Evolutionary conservation across 768 basidiomycete genomes (phyloP).

Genomic region (Xanthoconium purpureum): DNA sequence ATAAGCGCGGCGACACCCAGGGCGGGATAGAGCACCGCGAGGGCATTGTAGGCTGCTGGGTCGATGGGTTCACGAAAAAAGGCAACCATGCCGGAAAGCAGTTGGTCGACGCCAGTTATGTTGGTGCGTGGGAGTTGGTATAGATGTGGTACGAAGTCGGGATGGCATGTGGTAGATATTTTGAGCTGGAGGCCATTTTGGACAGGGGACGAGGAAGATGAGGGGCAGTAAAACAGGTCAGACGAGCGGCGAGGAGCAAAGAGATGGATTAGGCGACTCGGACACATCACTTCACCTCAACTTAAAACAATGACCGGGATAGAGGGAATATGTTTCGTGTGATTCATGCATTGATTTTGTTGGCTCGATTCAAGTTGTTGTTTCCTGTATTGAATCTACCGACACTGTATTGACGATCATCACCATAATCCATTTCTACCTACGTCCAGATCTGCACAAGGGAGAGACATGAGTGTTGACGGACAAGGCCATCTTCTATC

Average conservation of each 20-base stretch:
- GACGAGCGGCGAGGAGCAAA: neutral
- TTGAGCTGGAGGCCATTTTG: no score
- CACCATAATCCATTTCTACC: no score
- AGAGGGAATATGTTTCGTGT: no score
- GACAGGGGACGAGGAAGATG: conserved; percentile 11
- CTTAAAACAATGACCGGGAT: no score
- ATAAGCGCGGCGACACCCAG: conserved; percentile 29
- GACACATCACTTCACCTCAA: no score
- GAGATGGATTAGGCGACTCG: neutral
- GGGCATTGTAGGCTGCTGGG: conserved; percentile 9
- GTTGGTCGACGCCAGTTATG: conserved; percentile 2
- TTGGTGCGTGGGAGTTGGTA: conserved; percentile 38
- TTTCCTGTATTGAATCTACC: no score
- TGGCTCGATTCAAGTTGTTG: no score
- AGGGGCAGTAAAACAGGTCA: conserved; percentile 11
- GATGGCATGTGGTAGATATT: no score
- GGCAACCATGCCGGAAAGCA: conserved; percentile 31
- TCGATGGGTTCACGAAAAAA: conserved; percentile 42
- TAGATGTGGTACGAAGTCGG: no score
- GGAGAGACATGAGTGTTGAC: conserved; percentile 35
- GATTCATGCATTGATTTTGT: no score
- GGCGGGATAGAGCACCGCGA: conserved; percentile 11
- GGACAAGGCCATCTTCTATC: conserved; percentile 65
- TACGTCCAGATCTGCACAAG: no score
- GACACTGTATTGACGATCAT: no score